Conservation (phyloP, 2,329 filamentous ascomycete genomes). For the Phymatotrichopsis omnivora region DNA sequence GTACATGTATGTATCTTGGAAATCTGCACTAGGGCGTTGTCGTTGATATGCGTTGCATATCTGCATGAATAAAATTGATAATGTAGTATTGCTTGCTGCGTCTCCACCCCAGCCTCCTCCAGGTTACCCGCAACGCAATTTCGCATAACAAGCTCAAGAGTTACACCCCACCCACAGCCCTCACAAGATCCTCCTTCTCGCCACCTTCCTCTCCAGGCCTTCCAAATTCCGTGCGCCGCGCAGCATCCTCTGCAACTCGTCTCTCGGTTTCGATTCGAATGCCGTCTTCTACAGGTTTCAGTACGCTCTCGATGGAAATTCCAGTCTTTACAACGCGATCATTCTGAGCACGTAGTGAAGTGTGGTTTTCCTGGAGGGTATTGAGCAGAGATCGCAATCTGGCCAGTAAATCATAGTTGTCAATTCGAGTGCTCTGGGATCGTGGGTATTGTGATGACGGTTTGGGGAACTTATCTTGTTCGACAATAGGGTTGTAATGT, state of each 20-base stretch:
- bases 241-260: constrained; percentile 22
- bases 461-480: constrained; percentile 18
- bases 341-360: constrained; percentile 26
- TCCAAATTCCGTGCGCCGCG: constrained; percentile 11
- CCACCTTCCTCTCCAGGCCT: constrained; percentile 9
- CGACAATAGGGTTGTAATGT: constrained; percentile 21
- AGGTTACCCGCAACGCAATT: not conserved
- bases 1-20: too few species aligned
- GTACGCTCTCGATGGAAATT: constrained; percentile 26
- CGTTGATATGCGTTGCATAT: too few species aligned
- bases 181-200: constrained; percentile 17
- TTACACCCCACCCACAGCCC: constrained; percentile 15
- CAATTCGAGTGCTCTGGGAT: constrained; percentile 9
- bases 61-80: too few species aligned
- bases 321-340: constrained; percentile 27
- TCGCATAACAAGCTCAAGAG: not conserved
- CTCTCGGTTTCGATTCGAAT: constrained; percentile 28
- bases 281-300: constrained; percentile 29
- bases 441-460: not conserved
- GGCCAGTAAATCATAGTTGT: constrained; percentile 23
- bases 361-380: constrained; percentile 25
- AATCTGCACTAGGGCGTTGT: too few species aligned
- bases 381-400: constrained; percentile 26
- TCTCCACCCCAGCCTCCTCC: not conserved
- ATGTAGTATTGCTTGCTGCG: too few species aligned